phyloP scores from a whole-genome alignment of 225 moss, liverwort and hornwort genomes.

The Anthoceros angustus region DNA sequence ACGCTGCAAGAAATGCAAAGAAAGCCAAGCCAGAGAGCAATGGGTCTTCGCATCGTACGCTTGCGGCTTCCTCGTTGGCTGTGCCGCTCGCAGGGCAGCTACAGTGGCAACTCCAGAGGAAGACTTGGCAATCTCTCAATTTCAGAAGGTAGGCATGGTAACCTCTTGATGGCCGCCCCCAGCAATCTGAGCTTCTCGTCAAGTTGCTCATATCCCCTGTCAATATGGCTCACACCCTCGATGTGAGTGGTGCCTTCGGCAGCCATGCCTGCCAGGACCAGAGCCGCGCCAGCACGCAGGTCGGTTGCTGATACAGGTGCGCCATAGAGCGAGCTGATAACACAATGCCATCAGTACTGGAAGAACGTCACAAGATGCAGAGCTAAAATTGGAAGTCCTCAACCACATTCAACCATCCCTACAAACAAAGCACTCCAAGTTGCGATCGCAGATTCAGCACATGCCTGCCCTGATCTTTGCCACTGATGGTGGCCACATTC shows the following conservation, averaged over 20 bases:
- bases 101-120: background rate
- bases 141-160: conserved; percentile 48
- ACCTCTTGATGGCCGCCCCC: conserved; percentile 53
- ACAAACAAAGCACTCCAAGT: background rate
- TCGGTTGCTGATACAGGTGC: conserved; percentile 71
- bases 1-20: background rate
- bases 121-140: background rate
- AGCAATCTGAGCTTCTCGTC: conserved; percentile 66
- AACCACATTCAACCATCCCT: background rate
- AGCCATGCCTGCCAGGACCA: conserved; percentile 84
- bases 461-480: conserved; percentile 59
- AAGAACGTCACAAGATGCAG: too few relatives aligned
- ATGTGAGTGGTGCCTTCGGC: conserved; percentile 71
- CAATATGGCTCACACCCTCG: conserved; percentile 69
- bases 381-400: background rate
- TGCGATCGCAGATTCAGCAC: background rate
- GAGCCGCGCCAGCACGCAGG: conserved; percentile 93
- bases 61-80: background rate
- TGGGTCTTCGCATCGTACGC: background rate
- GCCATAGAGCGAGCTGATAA: conserved; percentile 55
- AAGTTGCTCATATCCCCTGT: conserved; percentile 78
- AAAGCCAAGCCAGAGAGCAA: background rate
- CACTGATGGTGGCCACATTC: conserved; percentile 59
- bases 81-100: background rate
- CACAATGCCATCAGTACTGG: background rate